Conservation (phyloP, 176 grass and related monocot genomes). For the Juncus inflexus region DNA sequence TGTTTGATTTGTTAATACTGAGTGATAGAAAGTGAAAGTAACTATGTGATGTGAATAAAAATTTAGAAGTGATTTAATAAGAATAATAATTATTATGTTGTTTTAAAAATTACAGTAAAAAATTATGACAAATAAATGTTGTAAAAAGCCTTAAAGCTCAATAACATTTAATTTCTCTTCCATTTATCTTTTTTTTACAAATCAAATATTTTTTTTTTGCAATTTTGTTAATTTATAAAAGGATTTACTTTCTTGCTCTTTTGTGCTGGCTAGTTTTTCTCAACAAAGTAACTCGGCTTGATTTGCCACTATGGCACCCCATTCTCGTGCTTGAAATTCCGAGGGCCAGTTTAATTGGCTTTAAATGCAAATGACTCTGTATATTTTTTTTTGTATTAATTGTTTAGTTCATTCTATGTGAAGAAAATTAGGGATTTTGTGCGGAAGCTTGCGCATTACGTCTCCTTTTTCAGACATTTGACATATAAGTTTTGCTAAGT, state of each 20-base stretch:
- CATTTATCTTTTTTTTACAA: background rate
- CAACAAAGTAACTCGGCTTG: slow-evolving; percentile 87
- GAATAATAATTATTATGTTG: no score
- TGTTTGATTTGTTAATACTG: no score
- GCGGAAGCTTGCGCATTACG: slow-evolving; percentile 79
- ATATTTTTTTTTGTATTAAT: slow-evolving; percentile 17
- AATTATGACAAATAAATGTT: no score
- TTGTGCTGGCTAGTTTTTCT: slow-evolving; percentile 73
- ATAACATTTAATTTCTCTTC: slow-evolving; percentile 18
- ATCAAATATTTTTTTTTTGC: background rate
- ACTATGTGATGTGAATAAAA: no score
- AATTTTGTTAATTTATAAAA: background rate
- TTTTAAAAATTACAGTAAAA: no score
- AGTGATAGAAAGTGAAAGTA: no score
- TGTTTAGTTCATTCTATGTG: slow-evolving; percentile 6
- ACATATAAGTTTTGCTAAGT: slow-evolving; percentile 54
- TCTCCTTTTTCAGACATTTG: slow-evolving; percentile 89
- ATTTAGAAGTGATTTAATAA: no score
- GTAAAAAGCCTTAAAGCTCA: no score
- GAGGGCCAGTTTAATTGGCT: slow-evolving; percentile 42
- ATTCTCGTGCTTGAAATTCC: slow-evolving; percentile 98
- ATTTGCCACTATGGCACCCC: slow-evolving; percentile 96
- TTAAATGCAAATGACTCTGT: no score
- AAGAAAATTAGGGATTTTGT: slow-evolving; percentile 72
- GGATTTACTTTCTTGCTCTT: slow-evolving; percentile 4